Conservation (phyloP, 768 basidiomycete species). For the Russula sp. region DNA sequence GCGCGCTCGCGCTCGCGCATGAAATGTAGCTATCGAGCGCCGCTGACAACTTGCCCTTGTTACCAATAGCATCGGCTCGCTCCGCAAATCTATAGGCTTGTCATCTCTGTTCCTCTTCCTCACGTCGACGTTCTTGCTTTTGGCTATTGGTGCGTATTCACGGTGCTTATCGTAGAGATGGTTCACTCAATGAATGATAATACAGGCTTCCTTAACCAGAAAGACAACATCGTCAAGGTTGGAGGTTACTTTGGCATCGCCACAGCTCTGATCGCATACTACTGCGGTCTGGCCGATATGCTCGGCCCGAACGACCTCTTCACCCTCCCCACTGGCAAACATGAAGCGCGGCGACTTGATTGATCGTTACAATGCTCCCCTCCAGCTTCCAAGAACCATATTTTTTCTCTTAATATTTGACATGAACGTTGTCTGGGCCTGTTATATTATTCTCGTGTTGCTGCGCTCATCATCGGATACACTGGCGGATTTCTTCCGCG, state of each 20-base stretch:
- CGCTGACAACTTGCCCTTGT: not conserved
- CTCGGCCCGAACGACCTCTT: slow-evolving; percentile 42
- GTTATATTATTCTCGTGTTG: too few species aligned
- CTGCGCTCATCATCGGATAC: too few species aligned
- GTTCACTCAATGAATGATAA: not conserved
- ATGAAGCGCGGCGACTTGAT: not conserved
- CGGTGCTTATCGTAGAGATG: not conserved
- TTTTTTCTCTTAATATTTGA: too few species aligned
- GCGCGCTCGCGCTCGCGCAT: not conserved
- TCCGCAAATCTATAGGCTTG: slow-evolving; percentile 51
- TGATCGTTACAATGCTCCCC: too few species aligned
- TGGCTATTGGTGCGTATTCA: slow-evolving; percentile 41
- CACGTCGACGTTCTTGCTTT: slow-evolving; percentile 49
- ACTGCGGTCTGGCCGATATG: slow-evolving; percentile 44
- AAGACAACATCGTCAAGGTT: slow-evolving; percentile 35
- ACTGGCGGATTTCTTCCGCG: too few species aligned
- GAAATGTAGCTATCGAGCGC: not conserved
- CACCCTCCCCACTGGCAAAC: slow-evolving; percentile 41
- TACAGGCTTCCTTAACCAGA: not conserved
- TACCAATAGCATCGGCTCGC: slow-evolving; percentile 45
- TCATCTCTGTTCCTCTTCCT: slow-evolving; percentile 53
- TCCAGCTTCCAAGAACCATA: too few species aligned
- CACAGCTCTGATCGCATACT: slow-evolving; percentile 49
- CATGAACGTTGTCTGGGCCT: too few species aligned
- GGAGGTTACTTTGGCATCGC: slow-evolving; percentile 47